Conservation (phyloP, 2,329 filamentous ascomycete genomes). For the Aureobasidium sp. region DNA sequence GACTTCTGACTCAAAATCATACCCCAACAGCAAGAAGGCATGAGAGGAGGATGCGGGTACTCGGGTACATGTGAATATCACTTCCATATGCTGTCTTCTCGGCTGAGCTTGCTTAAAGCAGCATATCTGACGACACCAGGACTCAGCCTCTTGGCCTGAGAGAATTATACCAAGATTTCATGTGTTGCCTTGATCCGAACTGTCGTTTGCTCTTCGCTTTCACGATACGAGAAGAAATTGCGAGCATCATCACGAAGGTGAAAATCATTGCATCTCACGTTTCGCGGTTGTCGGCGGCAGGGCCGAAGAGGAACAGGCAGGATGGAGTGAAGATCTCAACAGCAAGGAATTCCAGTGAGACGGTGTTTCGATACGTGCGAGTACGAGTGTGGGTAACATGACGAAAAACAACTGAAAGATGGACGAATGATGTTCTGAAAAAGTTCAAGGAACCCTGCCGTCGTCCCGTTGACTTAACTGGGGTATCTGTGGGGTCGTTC, state of each 20-base stretch:
- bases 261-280: not conserved
- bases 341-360: not conserved
- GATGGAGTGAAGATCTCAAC: not conserved
- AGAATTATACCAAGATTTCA: not conserved
- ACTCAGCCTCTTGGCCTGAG: not conserved
- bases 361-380: not conserved
- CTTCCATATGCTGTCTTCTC: not conserved
- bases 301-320: conserved; percentile 1
- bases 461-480: not conserved
- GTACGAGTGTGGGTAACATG: conserved; percentile 10
- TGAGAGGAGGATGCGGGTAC: not conserved
- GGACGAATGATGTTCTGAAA: conserved; percentile 1
- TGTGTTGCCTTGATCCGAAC: too few species aligned
- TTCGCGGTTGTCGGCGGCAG: not conserved
- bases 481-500: not conserved
- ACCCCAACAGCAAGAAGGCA: not conserved
- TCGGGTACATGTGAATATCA: not conserved
- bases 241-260: not conserved
- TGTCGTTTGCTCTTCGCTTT: not conserved
- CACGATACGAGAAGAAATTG: not conserved
- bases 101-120: not conserved
- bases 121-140: not conserved
- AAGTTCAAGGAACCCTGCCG: conserved; percentile 3
- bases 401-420: not conserved
- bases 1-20: not conserved